Evolutionary conservation across 352 stramenopile species (phyloP).

Genomic region (Poterioochromonas sp.): DNA sequence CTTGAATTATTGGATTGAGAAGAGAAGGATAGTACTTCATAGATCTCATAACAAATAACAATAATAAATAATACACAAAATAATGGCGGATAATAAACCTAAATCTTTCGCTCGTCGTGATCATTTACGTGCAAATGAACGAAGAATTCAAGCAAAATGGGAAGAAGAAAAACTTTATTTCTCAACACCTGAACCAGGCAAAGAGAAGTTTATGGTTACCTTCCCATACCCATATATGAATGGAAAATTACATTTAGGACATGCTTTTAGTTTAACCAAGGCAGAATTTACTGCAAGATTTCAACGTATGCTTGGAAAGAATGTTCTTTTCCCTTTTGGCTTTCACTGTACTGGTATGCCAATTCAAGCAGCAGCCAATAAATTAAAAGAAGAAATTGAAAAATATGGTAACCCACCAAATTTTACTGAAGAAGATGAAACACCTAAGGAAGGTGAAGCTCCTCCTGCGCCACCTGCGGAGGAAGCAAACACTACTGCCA

Average conservation of each 20-base stretch:
- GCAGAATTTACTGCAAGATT: conserved; percentile 71
- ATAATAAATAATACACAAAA: too few species aligned
- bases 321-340: conserved; percentile 97
- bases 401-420: conserved; percentile 81
- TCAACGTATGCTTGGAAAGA: conserved; percentile 94
- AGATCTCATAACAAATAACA: too few species aligned
- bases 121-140: conserved; percentile 79
- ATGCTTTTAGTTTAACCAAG: conserved; percentile 96
- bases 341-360: conserved; percentile 99
- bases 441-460: too few species aligned
- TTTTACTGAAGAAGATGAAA: too few species aligned
- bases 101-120: conserved; percentile 57
- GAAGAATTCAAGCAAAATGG: conserved; percentile 74
- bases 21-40: too few species aligned
- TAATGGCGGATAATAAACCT: too few species aligned
- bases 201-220: conserved; percentile 94
- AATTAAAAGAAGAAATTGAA: conserved; percentile 94
- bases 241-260: conserved; percentile 93
- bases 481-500: conserved; percentile 49
- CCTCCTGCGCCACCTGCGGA: too few species aligned
- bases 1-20: too few species aligned
- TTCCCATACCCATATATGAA: conserved; percentile 99
- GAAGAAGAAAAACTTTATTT: too few species aligned
- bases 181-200: too few species aligned
- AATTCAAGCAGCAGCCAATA: conserved; percentile 97